Base-by-base conservation (phyloP, 2,329 filamentous ascomycete genomes). In the Aspergillus ibericus region DNA sequence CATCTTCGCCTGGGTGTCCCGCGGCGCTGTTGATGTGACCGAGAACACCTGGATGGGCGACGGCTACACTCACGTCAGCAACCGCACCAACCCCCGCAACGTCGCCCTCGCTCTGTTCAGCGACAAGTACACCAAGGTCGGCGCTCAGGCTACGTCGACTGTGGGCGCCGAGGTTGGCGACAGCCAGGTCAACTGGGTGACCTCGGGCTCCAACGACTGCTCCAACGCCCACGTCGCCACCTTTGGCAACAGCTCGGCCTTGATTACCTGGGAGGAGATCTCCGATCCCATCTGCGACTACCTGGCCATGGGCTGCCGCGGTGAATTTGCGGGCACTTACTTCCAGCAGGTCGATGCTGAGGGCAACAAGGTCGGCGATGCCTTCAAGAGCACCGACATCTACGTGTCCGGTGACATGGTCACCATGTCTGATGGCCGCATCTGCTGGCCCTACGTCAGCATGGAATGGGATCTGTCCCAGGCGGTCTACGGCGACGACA, bases 401-500 rank as follows among this genome's bases (percentile, higher is more conserved):
- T 85, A 79, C 64, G 83, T 88, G 47, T 82, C 84, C 7, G 85
- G 85, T 38, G 85, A 88, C 65, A 85, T 87, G 78, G 83, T 85
- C 10, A 85, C 82, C 32, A 81, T 85, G 76, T 65, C 73, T n/a
- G 82, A 85, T 59, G 64, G 61, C n/a, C 82, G 82, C 49, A 78
- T 88, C 65, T 87, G 85, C 78, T 88, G 76, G 53, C 70, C 76
- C 22, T 78, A 78, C 61, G 65, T 78, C 25, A 75, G 72, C 52
- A 71, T 75, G 55, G 70, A 69, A 3, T 79, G 77, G 76, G 74
- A 77, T 59, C 63, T 79, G 6, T 75, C 76, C 1, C 68, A 75
- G 63, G 62, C 65, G 3, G 68, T 70, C n/a, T 40, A 51, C 55
- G 10, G 22, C 55, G 8, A 42, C 60, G 8, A 63, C 58, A 42